Evolutionary conservation across 805 yeast genomes (phyloP), one percentile per base, ranked within the genome.

Genomic region (Ogataea chonburiensis): DNA sequence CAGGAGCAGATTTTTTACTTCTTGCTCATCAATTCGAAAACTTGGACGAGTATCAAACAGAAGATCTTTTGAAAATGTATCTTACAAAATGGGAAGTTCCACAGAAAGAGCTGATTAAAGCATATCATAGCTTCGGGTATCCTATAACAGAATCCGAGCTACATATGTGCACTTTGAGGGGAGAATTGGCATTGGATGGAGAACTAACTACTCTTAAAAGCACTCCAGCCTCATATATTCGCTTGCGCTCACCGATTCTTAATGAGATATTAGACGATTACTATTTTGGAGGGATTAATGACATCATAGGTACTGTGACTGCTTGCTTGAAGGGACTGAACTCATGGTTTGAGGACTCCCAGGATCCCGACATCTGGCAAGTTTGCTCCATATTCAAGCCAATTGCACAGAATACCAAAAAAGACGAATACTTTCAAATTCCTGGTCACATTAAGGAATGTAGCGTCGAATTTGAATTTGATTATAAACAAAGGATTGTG

Each of bases 1-100:
- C 79, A 0, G 81, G 81, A 17, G 87, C 84, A 3, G 88, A 81
- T 49, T 70, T 80, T 50, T 49, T 81, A 7, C 50, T 66, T 5
- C 46, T 80, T 43, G 45, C 66, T 11, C 65, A 67, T 28, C 53
- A 71, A 35, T 47, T 65, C 9, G 43, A 51, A 14, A 56, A 64
- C 31, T 43, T 58, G 5, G 43, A 52, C 4, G 15, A 26, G 5
- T 31, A 28, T 0, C 31, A 41, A 12, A 16, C 35, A 3, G 17
- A 24, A 3, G 31, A 34, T 5, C 22, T 55, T 5, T 38, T 47
- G 5, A 30, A 49, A 2, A 58, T 53, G 34, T 62, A 59, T 27
- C 40, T 47, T 8, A 48, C 53, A 3, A 40, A 55, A 11, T 70
- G 79, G 78, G 50, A 47, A 3, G 53, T 63, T 31, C 81, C 84